Base-by-base conservation (phyloP, 148 eudicot species). In the Spergularia bocconei region DNA sequence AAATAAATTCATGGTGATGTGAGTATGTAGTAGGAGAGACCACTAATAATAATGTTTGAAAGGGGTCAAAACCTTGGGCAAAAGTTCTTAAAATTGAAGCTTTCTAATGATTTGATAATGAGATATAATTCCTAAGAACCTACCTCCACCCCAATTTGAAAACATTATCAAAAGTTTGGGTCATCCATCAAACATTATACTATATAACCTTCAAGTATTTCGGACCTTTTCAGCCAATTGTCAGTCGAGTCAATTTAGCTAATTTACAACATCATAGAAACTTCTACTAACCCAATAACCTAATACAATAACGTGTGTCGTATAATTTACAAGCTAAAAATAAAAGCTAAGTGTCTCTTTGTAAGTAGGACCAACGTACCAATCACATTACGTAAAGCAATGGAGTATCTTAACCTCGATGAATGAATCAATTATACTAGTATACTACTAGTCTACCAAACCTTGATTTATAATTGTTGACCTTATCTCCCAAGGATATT, bases 401-500 rank as follows among this genome's bases (percentile, higher is more conserved):
- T 44, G 74, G 50, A 48, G 80, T 70, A 70, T 70, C 53, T 63
- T 62, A 77, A 70, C 62, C 15, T 62, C 13, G 33, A 70, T 77
- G 25, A 23, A 23, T 23, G 69, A 63, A 70, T 77, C 38, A 63
- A 77, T 77, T 50, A 77, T 63, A 68, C 36, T 29, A 29, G n/a
- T n/a, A 23, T 23, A 23, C 25, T n/a, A n/a, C 33, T 29, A 29
- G 29, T 68, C 59, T 69, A 77, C 74, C 72, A 29, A 29, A 47
- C 73, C 68, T 59, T 68, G 17, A 51, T 50, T 77, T 63, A 50
- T 50, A 61, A 69, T 77, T 69, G 74, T 69, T 77, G 74, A 77
- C 74, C 74, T 77, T 69, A 77, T 77, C 79, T 69, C 69, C 11
- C 21, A 59, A 69, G 73, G 69, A 58, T 68, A 60, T 69, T 68